phyloP scores from a whole-genome alignment of 352 stramenopile species.

The Globisporangium splendens region DNA sequence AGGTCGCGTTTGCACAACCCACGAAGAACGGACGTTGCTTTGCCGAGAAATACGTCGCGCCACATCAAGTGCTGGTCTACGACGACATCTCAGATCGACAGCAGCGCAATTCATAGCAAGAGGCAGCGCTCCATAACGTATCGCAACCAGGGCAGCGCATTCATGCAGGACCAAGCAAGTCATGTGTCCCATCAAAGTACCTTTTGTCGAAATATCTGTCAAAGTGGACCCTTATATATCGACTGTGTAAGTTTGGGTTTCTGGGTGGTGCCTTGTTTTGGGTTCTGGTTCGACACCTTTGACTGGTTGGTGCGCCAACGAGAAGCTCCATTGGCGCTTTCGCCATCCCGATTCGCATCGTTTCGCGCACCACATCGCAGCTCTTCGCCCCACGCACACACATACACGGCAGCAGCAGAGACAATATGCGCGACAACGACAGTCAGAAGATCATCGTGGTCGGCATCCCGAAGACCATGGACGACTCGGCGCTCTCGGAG shows the following conservation, averaged over 20 bases:
- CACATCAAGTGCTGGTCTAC: slow-evolving; percentile 55
- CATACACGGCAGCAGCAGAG: slow-evolving; percentile 3
- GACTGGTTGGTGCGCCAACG: not conserved
- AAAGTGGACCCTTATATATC: not conserved
- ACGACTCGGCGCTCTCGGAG: slow-evolving; percentile 60
- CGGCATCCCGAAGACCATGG: slow-evolving; percentile 69
- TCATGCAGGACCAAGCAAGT: not conserved
- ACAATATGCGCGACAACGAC: slow-evolving; percentile 64
- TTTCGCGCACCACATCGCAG: not conserved
- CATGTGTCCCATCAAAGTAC: not conserved
- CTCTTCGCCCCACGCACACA: not conserved
- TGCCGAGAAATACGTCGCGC: slow-evolving; percentile 46
- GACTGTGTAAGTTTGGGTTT: not conserved
- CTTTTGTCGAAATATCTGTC: not conserved
- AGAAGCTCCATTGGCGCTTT: not conserved
- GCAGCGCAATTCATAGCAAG: too few relatives aligned
- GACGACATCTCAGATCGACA: slow-evolving; percentile 9
- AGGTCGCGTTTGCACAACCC: slow-evolving; percentile 73
- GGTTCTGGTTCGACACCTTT: not conserved
- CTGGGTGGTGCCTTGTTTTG: not conserved
- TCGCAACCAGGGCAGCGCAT: not conserved
- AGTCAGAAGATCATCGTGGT: slow-evolving; percentile 86
- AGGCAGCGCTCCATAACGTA: not conserved
- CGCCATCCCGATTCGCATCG: not conserved
- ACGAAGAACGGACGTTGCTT: slow-evolving; percentile 60